Evolutionary conservation across 2,329 filamentous ascomycete species (phyloP).

Genomic region (Ilyonectria robusta): DNA sequence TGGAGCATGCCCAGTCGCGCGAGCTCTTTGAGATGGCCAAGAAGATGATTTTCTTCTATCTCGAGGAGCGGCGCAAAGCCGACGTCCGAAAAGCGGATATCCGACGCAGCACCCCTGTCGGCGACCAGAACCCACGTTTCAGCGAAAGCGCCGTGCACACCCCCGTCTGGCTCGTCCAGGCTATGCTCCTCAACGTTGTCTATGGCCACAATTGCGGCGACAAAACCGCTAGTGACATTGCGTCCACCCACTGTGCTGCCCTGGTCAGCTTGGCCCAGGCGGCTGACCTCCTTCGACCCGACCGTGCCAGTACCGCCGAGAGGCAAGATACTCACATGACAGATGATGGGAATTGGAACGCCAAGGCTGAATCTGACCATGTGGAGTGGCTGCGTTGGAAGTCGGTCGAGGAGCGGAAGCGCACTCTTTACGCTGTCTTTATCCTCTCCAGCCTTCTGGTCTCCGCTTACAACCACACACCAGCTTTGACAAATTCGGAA

Average conservation of each 20-base stretch:
- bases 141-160: constrained; percentile 79
- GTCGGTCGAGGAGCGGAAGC: constrained; percentile 88
- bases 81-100: constrained; percentile 79
- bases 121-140: constrained; percentile 62
- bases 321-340: constrained; percentile 71
- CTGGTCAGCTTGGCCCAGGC: constrained; percentile 92
- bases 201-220: constrained; percentile 97
- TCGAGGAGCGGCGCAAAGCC: constrained; percentile 90
- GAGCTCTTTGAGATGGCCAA: constrained; percentile 94
- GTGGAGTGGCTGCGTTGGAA: constrained; percentile 88
- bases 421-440: constrained; percentile 92
- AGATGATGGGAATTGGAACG: constrained; percentile 65
- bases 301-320: constrained; percentile 60
- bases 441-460: constrained; percentile 92
- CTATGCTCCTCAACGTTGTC: constrained; percentile 95
- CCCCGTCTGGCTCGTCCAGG: constrained; percentile 94
- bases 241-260: constrained; percentile 91
- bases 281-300: constrained; percentile 76
- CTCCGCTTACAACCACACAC: constrained; percentile 92
- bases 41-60: constrained; percentile 93
- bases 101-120: constrained; percentile 65
- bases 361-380: constrained; percentile 66
- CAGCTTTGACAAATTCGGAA: constrained; percentile 93
- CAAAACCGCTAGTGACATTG: constrained; percentile 90
- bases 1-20: constrained; percentile 83